A percentile compares a stretch with the other conserved stretches of the same genome.
These are phyloP conservation scores for Cyclostephanos tholiformis DNA, from an alignment of 108 stramenopile species.

Conservation along the genomic window DNA sequence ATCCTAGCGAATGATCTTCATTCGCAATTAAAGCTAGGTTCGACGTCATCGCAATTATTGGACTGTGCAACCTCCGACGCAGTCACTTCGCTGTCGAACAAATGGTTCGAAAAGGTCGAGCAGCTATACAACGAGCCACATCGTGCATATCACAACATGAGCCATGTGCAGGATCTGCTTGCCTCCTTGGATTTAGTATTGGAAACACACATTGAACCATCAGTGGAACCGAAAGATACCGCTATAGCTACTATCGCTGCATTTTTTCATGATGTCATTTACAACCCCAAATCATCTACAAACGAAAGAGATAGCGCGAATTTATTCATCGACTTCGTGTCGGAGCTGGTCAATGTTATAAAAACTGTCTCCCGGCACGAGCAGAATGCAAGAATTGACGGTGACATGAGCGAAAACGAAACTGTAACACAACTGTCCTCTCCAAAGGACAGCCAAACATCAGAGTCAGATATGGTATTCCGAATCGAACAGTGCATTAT, in stretches of 20 bases:
- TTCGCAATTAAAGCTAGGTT: conserved; percentile 2
- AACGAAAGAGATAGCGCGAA: conserved; percentile 81
- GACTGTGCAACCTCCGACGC: conserved; percentile 2
- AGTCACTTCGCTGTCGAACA: conserved; percentile 19
- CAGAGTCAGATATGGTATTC: conserved; percentile 19
- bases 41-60: conserved; percentile 2
- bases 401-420: background rate
- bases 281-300: conserved; percentile 67
- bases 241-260: conserved; percentile 57
- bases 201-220: background rate
- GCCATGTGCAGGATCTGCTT: conserved; percentile 78
- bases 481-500: conserved; percentile 49
- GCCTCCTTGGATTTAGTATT: conserved; percentile 51
- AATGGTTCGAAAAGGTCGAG: conserved; percentile 62
- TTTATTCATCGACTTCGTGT: conserved; percentile 66
- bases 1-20: conserved; percentile 7
- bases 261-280: conserved; percentile 88
- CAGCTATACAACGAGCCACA: conserved; percentile 53
- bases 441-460: background rate
- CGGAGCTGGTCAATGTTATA: conserved; percentile 18
- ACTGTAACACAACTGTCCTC: conserved; percentile 3
- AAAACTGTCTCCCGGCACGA: background rate
- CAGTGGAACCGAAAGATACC: conserved; percentile 4
- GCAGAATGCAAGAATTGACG: background rate
- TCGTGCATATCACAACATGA: conserved; percentile 78